These are phyloP conservation scores for Wickerhamomyces sp. DNA, from an alignment of 1,139 yeast genomes.

Conservation along the genomic window DNA sequence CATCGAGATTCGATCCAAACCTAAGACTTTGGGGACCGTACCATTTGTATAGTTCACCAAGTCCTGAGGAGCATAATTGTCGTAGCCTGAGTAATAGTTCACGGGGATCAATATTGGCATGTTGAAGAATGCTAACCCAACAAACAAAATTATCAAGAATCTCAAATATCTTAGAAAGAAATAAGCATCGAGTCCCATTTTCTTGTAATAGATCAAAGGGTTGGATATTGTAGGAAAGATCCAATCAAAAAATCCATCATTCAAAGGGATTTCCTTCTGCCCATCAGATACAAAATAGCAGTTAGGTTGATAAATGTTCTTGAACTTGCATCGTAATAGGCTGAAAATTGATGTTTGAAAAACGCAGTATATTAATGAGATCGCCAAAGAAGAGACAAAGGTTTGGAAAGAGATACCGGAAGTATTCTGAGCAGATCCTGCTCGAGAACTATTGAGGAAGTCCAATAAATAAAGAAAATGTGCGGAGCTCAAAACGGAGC, in stretches of 20 bases:
- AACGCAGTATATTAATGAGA: conserved; percentile 48
- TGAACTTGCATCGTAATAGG: conserved; percentile 42
- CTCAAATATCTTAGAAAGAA: conserved; percentile 53
- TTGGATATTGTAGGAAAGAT: conserved; percentile 36
- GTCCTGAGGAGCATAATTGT: conserved; percentile 9
- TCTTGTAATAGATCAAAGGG: conserved; percentile 39
- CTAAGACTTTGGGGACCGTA: conserved; percentile 32
- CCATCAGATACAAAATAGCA: conserved; percentile 38
- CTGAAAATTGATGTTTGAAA: conserved; percentile 52
- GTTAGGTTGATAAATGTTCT: conserved; percentile 54
- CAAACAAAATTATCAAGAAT: conserved; percentile 44
- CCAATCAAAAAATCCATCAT: conserved; percentile 46
- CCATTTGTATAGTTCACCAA: conserved; percentile 15
- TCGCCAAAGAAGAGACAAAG: conserved; percentile 41
- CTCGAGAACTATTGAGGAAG: conserved; percentile 52
- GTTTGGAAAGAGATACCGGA: conserved; percentile 44
- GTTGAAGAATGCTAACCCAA: conserved; percentile 45
- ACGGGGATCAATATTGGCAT: conserved; percentile 54
- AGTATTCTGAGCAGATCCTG: conserved; percentile 42
- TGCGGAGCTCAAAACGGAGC: conserved; percentile 5
- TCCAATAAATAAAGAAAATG: conserved; percentile 26
- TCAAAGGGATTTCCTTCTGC: conserved; percentile 36
- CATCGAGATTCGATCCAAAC: conserved; percentile 57
- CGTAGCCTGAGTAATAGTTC: conserved; percentile 42
- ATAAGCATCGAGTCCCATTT: conserved; percentile 62